Base-by-base conservation (phyloP, 23 red algal species). In the Agarophyton chilense region DNA sequence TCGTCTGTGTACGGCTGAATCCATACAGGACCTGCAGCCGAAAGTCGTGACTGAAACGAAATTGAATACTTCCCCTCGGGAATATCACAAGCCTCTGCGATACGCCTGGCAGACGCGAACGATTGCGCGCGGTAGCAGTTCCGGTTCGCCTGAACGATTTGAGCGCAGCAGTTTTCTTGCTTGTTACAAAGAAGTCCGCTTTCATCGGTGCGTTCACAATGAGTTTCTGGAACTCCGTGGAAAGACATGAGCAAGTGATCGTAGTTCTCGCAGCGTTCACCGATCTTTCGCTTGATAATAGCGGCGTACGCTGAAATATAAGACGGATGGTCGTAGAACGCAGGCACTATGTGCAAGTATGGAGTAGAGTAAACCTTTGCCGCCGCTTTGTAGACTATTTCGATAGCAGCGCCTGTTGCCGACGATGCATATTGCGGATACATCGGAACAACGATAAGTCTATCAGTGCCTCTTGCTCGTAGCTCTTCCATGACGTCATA, bases 71-170 rank as follows among this genome's bases (percentile, higher is more conserved):
- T 92, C 33, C 64, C 88, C 14, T 92, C 88, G 24, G 89, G 75
- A 34, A 99, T 85, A 1, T 81, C 71, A 31, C 90, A 86, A 33
- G 72, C 83, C 46, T 85, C 91, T 22, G 93, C 93, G 21, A 99
- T 56, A 34, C 85, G 78, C 25, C 97, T 81, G 21, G 97, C 97
- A 19, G 97, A 74, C 17, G 86, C 97, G 39, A 94, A 99, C 19
- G 76, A 81, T 72, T 99, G 97, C 16, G 97, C 97, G 29, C 97
- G 97, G 65, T 99, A 99, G 81, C 97, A 99, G 81, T 95, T 96
- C 42, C 97, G 90, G 72, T 99, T 99, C 7, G 97, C 92, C 53
- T 94, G 97, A 21, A 94, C 89, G 21, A 99, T 75, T 26, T 70
- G 61, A 1, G 81, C 53, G 62, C 97, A 99, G 44, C 97, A 99